These are phyloP conservation scores for Nicotiana otophora DNA, from an alignment of 257 asterid species.

Conservation along the genomic window DNA sequence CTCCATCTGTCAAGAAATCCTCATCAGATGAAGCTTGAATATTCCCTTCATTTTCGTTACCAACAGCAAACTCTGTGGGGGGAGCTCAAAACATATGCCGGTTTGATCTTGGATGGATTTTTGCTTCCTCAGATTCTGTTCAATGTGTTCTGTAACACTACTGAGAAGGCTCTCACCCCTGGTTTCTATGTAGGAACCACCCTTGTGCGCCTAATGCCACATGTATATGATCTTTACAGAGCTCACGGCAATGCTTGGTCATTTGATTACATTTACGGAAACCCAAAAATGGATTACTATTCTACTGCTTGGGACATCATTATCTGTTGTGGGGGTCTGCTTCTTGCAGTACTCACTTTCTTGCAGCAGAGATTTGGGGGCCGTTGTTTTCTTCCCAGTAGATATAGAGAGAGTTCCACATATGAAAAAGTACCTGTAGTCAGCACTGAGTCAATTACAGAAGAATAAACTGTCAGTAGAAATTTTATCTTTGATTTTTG, in stretches of 20 bases:
- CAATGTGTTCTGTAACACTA: slow-evolving; percentile 47
- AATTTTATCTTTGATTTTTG: neutral
- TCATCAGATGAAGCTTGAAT: slow-evolving; percentile 18
- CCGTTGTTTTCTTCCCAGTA: slow-evolving; percentile 51
- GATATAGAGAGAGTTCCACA: slow-evolving; percentile 32
- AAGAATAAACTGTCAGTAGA: neutral
- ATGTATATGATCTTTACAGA: slow-evolving; percentile 70
- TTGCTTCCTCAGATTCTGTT: slow-evolving; percentile 78
- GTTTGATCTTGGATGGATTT: slow-evolving; percentile 69
- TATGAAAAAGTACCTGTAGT: slow-evolving; percentile 76
- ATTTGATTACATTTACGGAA: slow-evolving; percentile 54
- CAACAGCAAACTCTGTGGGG: slow-evolving; percentile 50
- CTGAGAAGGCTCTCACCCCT: slow-evolving; percentile 57
- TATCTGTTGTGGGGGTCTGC: slow-evolving; percentile 49
- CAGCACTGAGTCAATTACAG: slow-evolving; percentile 21
- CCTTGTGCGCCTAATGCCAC: slow-evolving; percentile 70
- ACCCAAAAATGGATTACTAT: slow-evolving; percentile 72
- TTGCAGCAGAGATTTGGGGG: slow-evolving; percentile 89
- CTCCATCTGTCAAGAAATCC: slow-evolving; percentile 42
- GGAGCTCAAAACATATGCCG: slow-evolving; percentile 60
- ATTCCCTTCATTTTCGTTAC: slow-evolving; percentile 5
- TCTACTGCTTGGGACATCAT: slow-evolving; percentile 79
- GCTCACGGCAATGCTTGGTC: slow-evolving; percentile 46
- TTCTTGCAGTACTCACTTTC: slow-evolving; percentile 42
- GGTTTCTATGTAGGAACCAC: slow-evolving; percentile 62